A percentile compares a stretch with the other conserved stretches of the same genome.
These are phyloP conservation scores for Silene noctiflora DNA, from an alignment of 179 eudicot species.

Conservation along the genomic window DNA sequence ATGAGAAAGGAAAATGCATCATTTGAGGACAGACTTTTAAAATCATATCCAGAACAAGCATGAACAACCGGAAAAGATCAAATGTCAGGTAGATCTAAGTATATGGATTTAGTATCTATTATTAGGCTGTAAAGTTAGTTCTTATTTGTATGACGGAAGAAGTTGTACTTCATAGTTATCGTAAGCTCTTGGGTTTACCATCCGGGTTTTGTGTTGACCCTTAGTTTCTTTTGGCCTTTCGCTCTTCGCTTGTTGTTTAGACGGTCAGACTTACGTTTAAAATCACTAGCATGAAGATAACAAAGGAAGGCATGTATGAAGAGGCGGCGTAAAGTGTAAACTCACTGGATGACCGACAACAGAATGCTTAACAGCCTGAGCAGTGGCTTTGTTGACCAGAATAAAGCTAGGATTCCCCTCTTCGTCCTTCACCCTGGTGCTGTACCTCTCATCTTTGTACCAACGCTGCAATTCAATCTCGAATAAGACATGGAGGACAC, in stretches of 20 bases:
- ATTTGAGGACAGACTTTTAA: neutral
- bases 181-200: too few relatives aligned
- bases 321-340: neutral
- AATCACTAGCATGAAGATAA: too few relatives aligned
- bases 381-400: conserved; percentile 73
- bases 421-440: conserved; percentile 74
- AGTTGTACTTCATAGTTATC: too few relatives aligned
- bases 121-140: too few relatives aligned
- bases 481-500: neutral
- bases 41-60: neutral
- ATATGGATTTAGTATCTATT: neutral
- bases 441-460: conserved; percentile 75
- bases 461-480: conserved; percentile 46
- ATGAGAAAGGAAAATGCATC: neutral
- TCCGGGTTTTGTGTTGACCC: too few relatives aligned
- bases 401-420: conserved; percentile 71
- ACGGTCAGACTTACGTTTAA: too few relatives aligned
- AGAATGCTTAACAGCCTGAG: conserved; percentile 79
- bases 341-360: conserved; percentile 63
- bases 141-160: too few relatives aligned
- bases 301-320: too few relatives aligned
- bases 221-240: too few relatives aligned
- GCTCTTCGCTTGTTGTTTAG: too few relatives aligned
- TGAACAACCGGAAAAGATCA: neutral
- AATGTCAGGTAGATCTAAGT: neutral